Evolutionary conservation across 129 eudicot species (phyloP).

Genomic region (Ambrosia artemisiifolia): DNA sequence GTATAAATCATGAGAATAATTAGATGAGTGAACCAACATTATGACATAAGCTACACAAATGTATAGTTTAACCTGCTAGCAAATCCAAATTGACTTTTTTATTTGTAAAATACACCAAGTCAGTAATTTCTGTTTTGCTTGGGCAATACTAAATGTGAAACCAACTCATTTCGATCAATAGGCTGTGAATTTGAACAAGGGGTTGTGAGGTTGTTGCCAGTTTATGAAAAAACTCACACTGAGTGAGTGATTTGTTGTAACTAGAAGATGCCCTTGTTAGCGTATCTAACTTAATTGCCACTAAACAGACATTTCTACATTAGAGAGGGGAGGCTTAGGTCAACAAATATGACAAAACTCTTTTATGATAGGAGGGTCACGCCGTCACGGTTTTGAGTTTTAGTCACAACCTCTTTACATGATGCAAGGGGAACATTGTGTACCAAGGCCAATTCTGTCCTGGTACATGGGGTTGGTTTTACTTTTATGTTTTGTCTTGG

Average conservation of each 20-base stretch:
- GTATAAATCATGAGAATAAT: too few relatives aligned
- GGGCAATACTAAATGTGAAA: background rate
- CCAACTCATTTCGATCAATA: background rate
- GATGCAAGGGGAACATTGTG: background rate
- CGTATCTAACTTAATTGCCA: background rate
- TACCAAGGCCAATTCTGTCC: background rate
- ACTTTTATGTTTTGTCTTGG: background rate
- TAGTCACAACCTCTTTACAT: background rate
- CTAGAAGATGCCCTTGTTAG: background rate
- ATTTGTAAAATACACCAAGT: too few relatives aligned
- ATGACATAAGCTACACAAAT: too few relatives aligned
- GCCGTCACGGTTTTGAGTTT: background rate
- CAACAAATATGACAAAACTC: background rate
- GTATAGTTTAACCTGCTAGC: too few relatives aligned
- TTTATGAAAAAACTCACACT: background rate
- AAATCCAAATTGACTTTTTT: too few relatives aligned
- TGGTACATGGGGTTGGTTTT: constrained; percentile 1
- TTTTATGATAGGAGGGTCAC: background rate
- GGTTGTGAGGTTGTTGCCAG: background rate
- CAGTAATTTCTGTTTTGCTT: background rate
- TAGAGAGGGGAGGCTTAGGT: background rate
- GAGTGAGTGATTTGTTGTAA: background rate
- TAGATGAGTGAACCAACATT: too few relatives aligned
- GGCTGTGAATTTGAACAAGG: constrained; percentile 2
- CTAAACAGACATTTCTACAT: background rate